These are phyloP conservation scores for Babesia divergens DNA, from an alignment of 169 alveolate species.

Conservation along the genomic window DNA sequence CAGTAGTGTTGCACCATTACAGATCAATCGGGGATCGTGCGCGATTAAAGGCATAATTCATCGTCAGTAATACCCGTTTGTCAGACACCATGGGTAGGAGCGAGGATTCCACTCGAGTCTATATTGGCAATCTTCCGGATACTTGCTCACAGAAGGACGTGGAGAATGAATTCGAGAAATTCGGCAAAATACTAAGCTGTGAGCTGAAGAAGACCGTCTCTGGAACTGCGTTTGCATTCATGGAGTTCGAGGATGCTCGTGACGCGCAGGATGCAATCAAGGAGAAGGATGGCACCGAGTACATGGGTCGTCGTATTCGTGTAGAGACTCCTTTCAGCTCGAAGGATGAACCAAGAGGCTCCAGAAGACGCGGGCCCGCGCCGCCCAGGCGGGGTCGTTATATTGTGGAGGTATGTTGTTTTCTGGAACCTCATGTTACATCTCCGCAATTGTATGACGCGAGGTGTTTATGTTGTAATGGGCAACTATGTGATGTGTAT, in stretches of 20 bases:
- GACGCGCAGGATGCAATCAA: conserved; percentile 84
- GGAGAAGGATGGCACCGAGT: conserved; percentile 78
- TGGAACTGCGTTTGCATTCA: conserved; percentile 78
- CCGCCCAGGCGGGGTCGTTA: conserved; percentile 52
- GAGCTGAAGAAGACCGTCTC: conserved; percentile 77
- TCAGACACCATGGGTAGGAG: conserved; percentile 10
- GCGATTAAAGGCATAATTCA: no score
- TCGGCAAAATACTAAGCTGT: conserved; percentile 71
- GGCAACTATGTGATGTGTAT: not conserved
- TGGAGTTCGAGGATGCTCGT: conserved; percentile 81
- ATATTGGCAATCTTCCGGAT: conserved; percentile 81
- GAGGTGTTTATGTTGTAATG: not conserved
- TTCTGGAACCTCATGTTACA: not conserved
- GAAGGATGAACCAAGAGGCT: conserved; percentile 56
- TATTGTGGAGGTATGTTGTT: conserved; percentile 45
- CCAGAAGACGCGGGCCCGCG: conserved; percentile 61
- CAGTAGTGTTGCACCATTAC: no score
- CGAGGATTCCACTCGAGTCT: conserved; percentile 72
- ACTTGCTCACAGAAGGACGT: conserved; percentile 76
- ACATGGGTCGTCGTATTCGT: conserved; percentile 74
- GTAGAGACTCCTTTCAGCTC: conserved; percentile 79
- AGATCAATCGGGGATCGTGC: no score
- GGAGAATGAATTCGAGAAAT: conserved; percentile 78
- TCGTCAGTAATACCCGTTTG: no score
- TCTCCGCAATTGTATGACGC: no score